phyloP scores from a whole-genome alignment of 208 protist species.

The Trypanosoma theileri region DNA sequence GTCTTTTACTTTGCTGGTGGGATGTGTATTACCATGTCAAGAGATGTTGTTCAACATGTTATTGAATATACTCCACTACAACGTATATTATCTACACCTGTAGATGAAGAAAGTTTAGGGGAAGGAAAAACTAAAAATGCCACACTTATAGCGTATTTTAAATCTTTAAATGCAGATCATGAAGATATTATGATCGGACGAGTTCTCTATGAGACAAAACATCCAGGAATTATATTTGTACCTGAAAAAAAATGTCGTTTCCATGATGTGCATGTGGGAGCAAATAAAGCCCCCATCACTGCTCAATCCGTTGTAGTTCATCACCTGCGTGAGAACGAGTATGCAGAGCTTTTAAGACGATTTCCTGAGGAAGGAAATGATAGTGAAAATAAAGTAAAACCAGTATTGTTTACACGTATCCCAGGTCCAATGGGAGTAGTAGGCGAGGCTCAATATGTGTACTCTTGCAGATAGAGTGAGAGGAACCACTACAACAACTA shows the following conservation, averaged over 20 bases:
- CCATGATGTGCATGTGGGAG: constrained; percentile 18
- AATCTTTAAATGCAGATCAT: constrained; percentile 13
- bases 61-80: constrained; percentile 7
- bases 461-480: background rate
- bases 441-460: constrained; percentile 2
- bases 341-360: background rate
- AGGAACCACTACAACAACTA: too few relatives aligned
- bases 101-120: background rate
- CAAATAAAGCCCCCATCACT: constrained; percentile 8
- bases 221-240: constrained; percentile 10
- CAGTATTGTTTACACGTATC: constrained; percentile 3
- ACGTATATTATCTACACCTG: background rate
- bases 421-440: background rate
- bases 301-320: constrained; percentile 13
- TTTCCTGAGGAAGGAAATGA: background rate
- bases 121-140: background rate
- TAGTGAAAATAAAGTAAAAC: background rate
- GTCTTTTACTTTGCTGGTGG: constrained; percentile 24
- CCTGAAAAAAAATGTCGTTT: constrained; percentile 16
- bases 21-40: constrained; percentile 26
- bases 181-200: constrained; percentile 25
- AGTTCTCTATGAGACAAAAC: constrained; percentile 18
- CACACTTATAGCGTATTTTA: background rate
- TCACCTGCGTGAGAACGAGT: constrained; percentile 12
- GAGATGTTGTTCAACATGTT: constrained; percentile 14